Percentiles rank a stretch among this genome's conserved stretches.
These are phyloP conservation scores for Lachancea lanzarotensis DNA, from an alignment of 805 yeast genomes.

Conservation along the genomic window DNA sequence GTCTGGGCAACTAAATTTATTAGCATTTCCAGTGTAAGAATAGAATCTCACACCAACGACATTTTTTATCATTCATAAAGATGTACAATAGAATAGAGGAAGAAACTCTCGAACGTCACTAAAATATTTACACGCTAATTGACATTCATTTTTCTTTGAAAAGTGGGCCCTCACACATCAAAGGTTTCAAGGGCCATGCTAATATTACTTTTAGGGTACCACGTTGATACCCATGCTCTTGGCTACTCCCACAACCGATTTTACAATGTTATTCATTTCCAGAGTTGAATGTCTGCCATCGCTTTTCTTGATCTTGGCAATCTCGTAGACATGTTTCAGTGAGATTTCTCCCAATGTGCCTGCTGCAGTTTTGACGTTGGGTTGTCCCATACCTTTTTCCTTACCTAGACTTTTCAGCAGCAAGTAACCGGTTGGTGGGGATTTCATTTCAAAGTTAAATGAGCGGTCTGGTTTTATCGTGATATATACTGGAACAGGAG, in stretches of 20 bases:
- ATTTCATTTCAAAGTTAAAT: slow-evolving; percentile 76
- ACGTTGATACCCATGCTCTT: slow-evolving; percentile 81
- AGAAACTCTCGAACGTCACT: background rate
- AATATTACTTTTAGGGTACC: slow-evolving; percentile 41
- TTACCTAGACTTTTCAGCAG: slow-evolving; percentile 65
- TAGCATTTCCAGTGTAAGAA: slow-evolving; percentile 4
- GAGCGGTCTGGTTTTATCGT: slow-evolving; percentile 90
- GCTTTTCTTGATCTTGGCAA: slow-evolving; percentile 86
- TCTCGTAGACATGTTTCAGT: slow-evolving; percentile 87
- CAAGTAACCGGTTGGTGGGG: slow-evolving; percentile 89
- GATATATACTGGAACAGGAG: slow-evolving; percentile 81
- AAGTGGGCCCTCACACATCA: background rate
- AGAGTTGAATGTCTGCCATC: slow-evolving; percentile 71
- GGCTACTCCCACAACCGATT: slow-evolving; percentile 84
- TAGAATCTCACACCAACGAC: background rate
- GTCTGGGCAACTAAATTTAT: slow-evolving; percentile 17
- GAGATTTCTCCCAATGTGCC: slow-evolving; percentile 56
- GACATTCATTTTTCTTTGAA: background rate
- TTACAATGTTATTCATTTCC: slow-evolving; percentile 69
- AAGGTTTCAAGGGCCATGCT: background rate
- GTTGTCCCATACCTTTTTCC: slow-evolving; percentile 71
- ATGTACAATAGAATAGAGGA: slow-evolving; percentile 1
- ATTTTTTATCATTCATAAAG: background rate
- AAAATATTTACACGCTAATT: background rate
- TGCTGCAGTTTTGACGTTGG: slow-evolving; percentile 20